Percentiles rank a stretch among this genome's conserved stretches.
Conservation (phyloP, 768 basidiomycete species). For the Cubamyces lactineus region DNA sequence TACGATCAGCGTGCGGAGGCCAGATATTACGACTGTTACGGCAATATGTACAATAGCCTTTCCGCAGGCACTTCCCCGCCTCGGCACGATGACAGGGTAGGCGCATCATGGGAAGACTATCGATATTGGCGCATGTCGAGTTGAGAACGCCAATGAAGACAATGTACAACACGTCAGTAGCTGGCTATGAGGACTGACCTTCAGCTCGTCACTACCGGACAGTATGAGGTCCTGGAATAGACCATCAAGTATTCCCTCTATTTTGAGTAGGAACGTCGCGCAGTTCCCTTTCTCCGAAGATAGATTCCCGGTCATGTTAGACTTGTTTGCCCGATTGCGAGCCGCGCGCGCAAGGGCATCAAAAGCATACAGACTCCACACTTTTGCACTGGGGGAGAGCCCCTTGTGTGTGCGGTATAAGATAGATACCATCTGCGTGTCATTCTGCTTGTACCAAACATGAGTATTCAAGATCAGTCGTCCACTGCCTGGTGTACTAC, state of each 20-base stretch:
- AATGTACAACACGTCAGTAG: slow-evolving; percentile 10
- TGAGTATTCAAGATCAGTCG: neutral
- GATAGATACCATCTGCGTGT: slow-evolving; percentile 85
- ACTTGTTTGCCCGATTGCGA: slow-evolving; percentile 66
- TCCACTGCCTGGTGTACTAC: neutral
- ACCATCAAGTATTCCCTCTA: slow-evolving; percentile 89
- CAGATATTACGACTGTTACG: slow-evolving; percentile 2
- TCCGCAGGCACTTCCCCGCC: neutral
- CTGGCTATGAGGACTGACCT: slow-evolving; percentile 64
- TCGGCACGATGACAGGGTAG: neutral
- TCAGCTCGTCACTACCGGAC: slow-evolving; percentile 67
- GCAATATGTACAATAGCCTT: neutral
- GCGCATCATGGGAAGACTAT: neutral
- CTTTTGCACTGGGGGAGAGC: slow-evolving; percentile 66
- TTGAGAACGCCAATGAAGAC: neutral
- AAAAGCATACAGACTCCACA: slow-evolving; percentile 90
- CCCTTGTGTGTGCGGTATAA: slow-evolving; percentile 90
- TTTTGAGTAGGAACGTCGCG: slow-evolving; percentile 84
- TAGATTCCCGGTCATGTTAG: slow-evolving; percentile 57
- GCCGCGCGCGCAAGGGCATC: slow-evolving; percentile 92
- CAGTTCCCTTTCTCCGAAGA: slow-evolving; percentile 65
- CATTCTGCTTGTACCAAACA: slow-evolving; percentile 54
- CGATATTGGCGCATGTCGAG: neutral
- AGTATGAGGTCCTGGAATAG: slow-evolving; percentile 84
- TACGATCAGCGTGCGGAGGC: neutral